Evolutionary conservation across 225 moss, liverwort and hornwort species (phyloP).

Genomic region (Antitrichia curtipendula): DNA sequence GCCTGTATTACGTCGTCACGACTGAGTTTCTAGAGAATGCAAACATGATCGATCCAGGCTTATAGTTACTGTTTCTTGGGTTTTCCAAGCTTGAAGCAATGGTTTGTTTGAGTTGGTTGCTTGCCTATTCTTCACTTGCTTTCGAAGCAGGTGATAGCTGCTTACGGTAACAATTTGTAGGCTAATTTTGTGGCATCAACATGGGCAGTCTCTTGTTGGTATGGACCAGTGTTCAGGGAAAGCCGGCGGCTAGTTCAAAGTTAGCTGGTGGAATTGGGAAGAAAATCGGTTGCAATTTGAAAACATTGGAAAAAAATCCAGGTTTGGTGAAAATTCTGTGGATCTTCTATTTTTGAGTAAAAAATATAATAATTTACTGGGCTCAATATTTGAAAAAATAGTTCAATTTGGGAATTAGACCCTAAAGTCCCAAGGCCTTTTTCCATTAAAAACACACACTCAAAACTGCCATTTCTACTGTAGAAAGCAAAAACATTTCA

Average conservation of each 20-base stretch:
- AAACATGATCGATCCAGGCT: not conserved
- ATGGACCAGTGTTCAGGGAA: not conserved
- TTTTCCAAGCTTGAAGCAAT: not conserved
- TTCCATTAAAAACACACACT: too few species aligned
- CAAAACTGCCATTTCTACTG: too few species aligned
- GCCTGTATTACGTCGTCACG: not conserved
- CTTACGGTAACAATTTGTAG: not conserved
- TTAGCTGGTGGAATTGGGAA: not conserved
- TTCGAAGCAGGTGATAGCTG: too few species aligned
- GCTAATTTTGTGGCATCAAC: not conserved
- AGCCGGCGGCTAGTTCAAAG: not conserved
- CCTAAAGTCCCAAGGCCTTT: too few species aligned
- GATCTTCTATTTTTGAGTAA: too few species aligned
- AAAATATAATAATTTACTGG: too few species aligned
- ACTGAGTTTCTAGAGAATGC: not conserved
- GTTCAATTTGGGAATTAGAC: not conserved
- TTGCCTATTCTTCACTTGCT: not conserved
- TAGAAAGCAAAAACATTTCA: too few species aligned
- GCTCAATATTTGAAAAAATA: rapidly evolving
- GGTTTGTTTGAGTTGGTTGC: not conserved
- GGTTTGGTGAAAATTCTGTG: too few species aligned
- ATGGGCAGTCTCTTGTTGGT: not conserved
- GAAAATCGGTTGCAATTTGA: not conserved
- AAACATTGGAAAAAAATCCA: not conserved
- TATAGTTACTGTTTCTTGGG: not conserved